Base-by-base conservation (phyloP, 768 basidiomycete species). In the Kwoniella pini region DNA sequence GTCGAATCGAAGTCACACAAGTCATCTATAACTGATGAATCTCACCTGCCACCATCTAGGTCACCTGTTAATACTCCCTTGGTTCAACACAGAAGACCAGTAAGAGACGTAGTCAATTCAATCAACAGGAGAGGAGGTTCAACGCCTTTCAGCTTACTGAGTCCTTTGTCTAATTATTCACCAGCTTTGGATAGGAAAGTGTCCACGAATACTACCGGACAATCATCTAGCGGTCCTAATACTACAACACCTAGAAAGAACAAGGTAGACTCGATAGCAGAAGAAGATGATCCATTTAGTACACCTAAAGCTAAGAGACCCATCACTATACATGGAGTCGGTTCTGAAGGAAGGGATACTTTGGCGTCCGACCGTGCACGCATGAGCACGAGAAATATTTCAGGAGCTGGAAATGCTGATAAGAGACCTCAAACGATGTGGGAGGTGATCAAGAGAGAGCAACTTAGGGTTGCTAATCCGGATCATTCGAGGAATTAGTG, bases 31-130 rank as follows among this genome's bases (percentile, higher is more conserved):
- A 53, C 46, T 28, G 57, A 58, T 40, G 38, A 30, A 40, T 11
- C 46, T 3, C 40, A 36, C 17, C n/a, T 22, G 26, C 44, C 50
- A 27, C 59, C 57, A 31, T 45, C 48, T 7, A 64, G 62, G 3
- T 64, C 66, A 15, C 68, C 71, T 1, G 48, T 63, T 1, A 68
- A 68, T 0, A 43, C 55, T 13, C 56, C 63, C 10, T 46, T 69
- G 4, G 57, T 63, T 0, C 48, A 55, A 31, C 58, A 61, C 45
- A 59, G 73, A 7, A 36, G 70, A 54, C 70, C 73, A 0, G 73
- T 75, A 0, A 53, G 61, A 40, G 73, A 75, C 9, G 68, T 75
- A 9, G 73, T 75, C 33, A 62, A 67, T 19, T 64, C 64, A 0
- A 72, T 75, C 63, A 75, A 75, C 28, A 68, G 66, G 42, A 54